These are phyloP conservation scores for Pichia pseudocactophila DNA, from an alignment of 805 yeast genomes.

Conservation along the genomic window DNA sequence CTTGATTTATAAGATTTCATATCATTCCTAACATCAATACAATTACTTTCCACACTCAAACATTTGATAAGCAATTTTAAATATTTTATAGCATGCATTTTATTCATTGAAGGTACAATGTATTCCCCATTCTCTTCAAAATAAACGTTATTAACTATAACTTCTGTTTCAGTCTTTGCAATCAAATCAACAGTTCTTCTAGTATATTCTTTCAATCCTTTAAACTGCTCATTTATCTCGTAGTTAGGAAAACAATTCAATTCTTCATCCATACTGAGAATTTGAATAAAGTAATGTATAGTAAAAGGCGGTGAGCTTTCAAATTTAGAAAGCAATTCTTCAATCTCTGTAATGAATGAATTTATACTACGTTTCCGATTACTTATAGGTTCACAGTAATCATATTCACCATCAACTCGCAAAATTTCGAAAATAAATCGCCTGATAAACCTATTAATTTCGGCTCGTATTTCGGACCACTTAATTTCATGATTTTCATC, in stretches of 20 bases:
- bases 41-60: conserved; percentile 19
- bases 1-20: conserved; percentile 14
- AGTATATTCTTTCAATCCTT: conserved; percentile 3
- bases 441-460: background rate
- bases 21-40: conserved; percentile 16
- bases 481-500: background rate
- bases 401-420: background rate
- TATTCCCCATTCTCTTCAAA: background rate
- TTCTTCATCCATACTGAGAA: conserved; percentile 13
- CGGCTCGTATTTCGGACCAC: background rate
- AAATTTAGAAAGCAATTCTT: conserved; percentile 12
- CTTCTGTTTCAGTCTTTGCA: background rate
- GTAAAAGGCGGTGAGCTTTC: conserved; percentile 25
- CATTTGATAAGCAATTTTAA: conserved; percentile 19
- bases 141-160: background rate
- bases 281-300: conserved; percentile 15
- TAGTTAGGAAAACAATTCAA: conserved; percentile 3
- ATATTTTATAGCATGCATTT: conserved; percentile 19
- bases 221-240: background rate
- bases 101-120: conserved; percentile 4
- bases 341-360: conserved; percentile 11
- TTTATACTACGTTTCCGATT: conserved; percentile 12
- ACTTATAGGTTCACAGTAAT: background rate
- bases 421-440: background rate
- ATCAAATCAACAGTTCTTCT: conserved; percentile 1